Evolutionary conservation across 768 basidiomycete genomes (phyloP).

Genomic region (Ramaria sp.): DNA sequence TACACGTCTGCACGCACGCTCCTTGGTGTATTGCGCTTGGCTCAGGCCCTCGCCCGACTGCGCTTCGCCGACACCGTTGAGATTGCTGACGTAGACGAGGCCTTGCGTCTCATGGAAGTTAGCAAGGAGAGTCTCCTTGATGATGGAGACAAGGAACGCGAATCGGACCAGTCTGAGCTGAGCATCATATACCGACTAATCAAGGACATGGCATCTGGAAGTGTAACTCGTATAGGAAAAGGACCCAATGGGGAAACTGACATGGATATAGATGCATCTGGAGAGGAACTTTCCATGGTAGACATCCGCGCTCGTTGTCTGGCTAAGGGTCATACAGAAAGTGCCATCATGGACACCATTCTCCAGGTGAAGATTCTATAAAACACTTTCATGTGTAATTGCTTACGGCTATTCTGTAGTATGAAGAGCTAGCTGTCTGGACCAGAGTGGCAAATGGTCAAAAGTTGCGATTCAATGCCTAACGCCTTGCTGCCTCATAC

Average conservation of each 20-base stretch:
- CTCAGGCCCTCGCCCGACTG: conserved; percentile 89
- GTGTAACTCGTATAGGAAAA: conserved; percentile 34
- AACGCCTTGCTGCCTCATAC: too few relatives aligned
- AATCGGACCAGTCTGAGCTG: conserved; percentile 65
- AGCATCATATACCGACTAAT: conserved; percentile 87
- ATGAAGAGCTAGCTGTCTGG: conserved; percentile 77
- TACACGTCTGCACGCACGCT: conserved; percentile 96
- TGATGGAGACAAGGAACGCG: conserved; percentile 57
- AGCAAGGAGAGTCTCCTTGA: conserved; percentile 87
- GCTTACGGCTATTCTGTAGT: conserved; percentile 37
- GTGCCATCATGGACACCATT: conserved; percentile 80
- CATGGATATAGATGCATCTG: conserved; percentile 46
- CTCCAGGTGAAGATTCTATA: conserved; percentile 38
- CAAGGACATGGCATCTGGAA: conserved; percentile 62
- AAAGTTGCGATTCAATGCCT: conserved; percentile 54
- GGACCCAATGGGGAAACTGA: conserved; percentile 64
- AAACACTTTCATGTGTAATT: conserved; percentile 9
- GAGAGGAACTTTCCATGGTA: conserved; percentile 67
- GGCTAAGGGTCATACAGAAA: conserved; percentile 84
- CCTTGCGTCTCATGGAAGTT: conserved; percentile 91
- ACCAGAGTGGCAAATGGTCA: conserved; percentile 75
- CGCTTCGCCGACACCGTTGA: conserved; percentile 76
- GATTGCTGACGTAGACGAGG: conserved; percentile 89
- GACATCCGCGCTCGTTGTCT: conserved; percentile 83
- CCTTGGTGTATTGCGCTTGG: conserved; percentile 85